These are phyloP conservation scores for Paecilomyces dactylethromorphus DNA, from an alignment of 2,329 filamentous ascomycete species.

Conservation along the genomic window DNA sequence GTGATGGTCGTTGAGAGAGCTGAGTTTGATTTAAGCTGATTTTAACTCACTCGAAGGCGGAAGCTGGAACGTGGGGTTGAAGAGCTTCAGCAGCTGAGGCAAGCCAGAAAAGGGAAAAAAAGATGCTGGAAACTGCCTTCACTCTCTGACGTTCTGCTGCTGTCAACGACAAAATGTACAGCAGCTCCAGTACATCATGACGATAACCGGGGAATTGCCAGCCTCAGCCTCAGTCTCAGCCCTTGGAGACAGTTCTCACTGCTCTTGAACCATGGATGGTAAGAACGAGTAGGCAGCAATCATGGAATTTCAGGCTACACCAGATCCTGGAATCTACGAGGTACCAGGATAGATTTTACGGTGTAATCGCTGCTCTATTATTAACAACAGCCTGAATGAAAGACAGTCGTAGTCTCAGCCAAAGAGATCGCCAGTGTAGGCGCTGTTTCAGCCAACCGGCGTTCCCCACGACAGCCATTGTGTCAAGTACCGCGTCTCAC, in stretches of 20 bases:
- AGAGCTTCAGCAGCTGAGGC: neutral
- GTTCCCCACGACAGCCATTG: neutral
- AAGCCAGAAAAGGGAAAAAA: neutral
- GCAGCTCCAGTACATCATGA: neutral
- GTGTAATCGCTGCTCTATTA: neutral
- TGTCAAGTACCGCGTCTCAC: neutral
- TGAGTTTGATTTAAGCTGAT: neutral
- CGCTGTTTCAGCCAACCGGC: neutral
- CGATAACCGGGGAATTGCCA: neutral
- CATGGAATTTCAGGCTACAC: neutral
- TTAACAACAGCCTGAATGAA: neutral
- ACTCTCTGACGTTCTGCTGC: neutral
- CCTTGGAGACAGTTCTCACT: neutral
- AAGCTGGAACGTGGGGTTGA: neutral
- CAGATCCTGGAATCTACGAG: neutral
- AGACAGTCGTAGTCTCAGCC: neutral
- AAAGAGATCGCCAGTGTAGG: neutral
- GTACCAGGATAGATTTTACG: neutral
- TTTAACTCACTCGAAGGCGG: neutral
- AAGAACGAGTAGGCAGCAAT: neutral
- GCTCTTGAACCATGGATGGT: neutral
- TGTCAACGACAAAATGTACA: neutral
- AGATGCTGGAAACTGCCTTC: neutral
- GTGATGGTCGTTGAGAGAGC: conserved; percentile 4
- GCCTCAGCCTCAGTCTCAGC: neutral